Evolutionary conservation across 148 eudicot species (phyloP).

Genomic region (Vaccinium myrtillus): DNA sequence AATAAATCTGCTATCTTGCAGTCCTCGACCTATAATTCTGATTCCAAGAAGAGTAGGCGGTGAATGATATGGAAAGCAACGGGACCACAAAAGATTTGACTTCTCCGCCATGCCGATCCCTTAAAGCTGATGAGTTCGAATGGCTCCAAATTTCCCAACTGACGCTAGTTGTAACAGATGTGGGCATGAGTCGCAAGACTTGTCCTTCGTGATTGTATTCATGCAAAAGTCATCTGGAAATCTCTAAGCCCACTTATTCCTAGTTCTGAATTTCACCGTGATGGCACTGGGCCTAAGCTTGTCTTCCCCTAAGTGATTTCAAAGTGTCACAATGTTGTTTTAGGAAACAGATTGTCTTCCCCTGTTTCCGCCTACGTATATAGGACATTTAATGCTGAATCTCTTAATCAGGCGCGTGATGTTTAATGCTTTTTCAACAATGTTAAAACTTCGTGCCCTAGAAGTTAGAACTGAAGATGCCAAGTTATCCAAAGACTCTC

Average conservation of each 20-base stretch:
- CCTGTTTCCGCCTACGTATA: too few relatives aligned
- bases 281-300: not conserved
- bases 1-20: not conserved
- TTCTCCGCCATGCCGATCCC: not conserved
- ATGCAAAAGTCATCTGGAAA: not conserved
- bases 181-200: not conserved
- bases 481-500: not conserved
- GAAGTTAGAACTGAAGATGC: not conserved
- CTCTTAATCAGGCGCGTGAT: not conserved
- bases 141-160: not conserved
- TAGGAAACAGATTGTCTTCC: too few relatives aligned
- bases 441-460: not conserved
- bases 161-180: not conserved
- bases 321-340: not conserved
- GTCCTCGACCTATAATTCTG: not conserved
- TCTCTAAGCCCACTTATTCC: not conserved
- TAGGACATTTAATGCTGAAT: not conserved
- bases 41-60: not conserved
- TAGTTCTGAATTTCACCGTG: not conserved
- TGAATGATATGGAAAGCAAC: not conserved
- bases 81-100: not conserved
- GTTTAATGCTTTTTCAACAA: not conserved
- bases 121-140: not conserved
- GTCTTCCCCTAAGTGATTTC: not conserved
- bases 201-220: not conserved